Conservation (phyloP, 169 alveolate species). For the Cryptosporidium viatorum region DNA sequence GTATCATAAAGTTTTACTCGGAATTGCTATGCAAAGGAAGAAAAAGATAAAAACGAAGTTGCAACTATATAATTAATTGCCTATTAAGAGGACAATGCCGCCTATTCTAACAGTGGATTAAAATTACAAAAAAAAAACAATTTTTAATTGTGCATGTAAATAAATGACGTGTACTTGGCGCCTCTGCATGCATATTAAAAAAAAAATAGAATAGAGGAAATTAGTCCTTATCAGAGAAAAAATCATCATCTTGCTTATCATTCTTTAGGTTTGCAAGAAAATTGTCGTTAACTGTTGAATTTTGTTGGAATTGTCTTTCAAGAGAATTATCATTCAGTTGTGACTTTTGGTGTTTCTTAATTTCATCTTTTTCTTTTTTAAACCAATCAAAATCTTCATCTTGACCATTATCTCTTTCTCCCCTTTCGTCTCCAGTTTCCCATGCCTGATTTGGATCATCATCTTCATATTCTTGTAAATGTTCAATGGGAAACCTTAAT, state of each 20-base stretch:
- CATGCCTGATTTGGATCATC: neutral
- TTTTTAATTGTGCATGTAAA: neutral
- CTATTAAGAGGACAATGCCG: neutral
- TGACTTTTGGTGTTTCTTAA: conserved; percentile 1
- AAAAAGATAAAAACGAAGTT: neutral
- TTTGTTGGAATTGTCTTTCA: neutral
- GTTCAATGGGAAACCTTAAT: conserved; percentile 24
- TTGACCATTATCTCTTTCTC: neutral
- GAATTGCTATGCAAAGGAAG: neutral
- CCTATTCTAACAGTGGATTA: neutral
- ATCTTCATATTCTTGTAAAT: neutral
- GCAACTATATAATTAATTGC: too few species aligned
- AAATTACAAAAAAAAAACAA: neutral
- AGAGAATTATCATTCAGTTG: neutral
- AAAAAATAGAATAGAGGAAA: neutral
- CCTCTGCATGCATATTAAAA: neutral
- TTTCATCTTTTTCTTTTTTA: conserved; percentile 15
- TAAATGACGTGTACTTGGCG: neutral
- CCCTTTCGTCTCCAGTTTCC: neutral
- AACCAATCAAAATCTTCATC: conserved; percentile 25
- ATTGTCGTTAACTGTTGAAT: neutral
- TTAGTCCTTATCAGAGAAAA: neutral
- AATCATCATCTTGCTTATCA: neutral
- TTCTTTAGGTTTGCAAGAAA: neutral
- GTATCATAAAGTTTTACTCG: neutral